Percentiles rank a stretch among this genome's conserved stretches.
Conservation (phyloP, 176 grass and related monocot genomes). For the Oryza longistaminata region DNA sequence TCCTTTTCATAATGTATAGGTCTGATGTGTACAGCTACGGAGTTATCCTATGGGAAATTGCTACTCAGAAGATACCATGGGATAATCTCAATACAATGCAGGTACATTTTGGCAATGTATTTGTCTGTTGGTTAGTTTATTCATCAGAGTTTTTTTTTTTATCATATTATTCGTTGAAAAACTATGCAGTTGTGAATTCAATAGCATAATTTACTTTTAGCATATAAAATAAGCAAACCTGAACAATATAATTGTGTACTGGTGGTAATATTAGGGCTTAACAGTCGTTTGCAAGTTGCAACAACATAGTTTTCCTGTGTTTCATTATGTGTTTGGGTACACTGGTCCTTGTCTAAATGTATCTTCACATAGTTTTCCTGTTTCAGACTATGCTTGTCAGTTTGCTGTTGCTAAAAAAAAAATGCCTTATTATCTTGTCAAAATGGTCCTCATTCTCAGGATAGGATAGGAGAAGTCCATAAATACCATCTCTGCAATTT, state of each 20-base stretch:
- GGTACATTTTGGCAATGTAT: constrained; percentile 33
- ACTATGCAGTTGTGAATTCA: too few species aligned
- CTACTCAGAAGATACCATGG: constrained; percentile 93
- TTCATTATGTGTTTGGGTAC: not conserved
- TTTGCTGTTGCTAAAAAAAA: not conserved
- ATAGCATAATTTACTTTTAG: too few species aligned
- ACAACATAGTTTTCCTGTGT: too few species aligned
- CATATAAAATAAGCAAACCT: too few species aligned
- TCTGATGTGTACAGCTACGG: constrained; percentile 94
- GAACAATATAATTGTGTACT: too few species aligned
- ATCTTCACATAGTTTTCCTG: not conserved
- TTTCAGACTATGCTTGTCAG: not conserved
- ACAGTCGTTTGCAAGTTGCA: too few species aligned
- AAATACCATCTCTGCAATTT: not conserved
- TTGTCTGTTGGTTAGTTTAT: too few species aligned
- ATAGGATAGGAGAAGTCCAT: not conserved
- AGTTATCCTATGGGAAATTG: constrained; percentile 92
- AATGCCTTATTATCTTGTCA: not conserved
- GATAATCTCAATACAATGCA: constrained; percentile 88
- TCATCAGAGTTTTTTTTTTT: too few species aligned
- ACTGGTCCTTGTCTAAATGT: not conserved
- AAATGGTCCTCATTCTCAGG: not conserved
- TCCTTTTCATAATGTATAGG: constrained; percentile 50
- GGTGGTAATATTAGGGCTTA: too few species aligned
- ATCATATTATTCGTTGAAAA: too few species aligned